A percentile compares a stretch with the other conserved stretches of the same genome.
phyloP scores from a whole-genome alignment of 306 rosid genomes.

The Sicyos baderoa region DNA sequence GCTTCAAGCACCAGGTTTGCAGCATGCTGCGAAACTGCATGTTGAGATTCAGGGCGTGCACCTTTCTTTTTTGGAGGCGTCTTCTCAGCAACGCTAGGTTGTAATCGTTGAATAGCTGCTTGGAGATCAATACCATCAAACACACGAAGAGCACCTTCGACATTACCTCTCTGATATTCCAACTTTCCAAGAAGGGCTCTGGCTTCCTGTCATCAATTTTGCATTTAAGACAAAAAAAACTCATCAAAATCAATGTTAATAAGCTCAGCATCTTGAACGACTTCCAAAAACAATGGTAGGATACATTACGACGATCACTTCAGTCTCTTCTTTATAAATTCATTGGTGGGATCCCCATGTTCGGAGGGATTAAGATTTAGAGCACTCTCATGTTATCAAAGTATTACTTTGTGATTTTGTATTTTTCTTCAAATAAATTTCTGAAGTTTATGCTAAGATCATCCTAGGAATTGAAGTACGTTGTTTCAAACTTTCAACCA shows the following conservation, averaged over 20 bases:
- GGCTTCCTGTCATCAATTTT: conserved; percentile 60
- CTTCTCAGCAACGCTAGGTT: conserved; percentile 59
- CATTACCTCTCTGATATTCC: conserved; percentile 94
- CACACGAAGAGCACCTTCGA: conserved; percentile 87
- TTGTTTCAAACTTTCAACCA: conserved; percentile 3
- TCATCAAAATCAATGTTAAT: not conserved
- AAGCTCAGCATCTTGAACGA: not conserved
- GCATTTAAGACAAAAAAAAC: too few relatives aligned
- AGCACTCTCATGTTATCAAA: not conserved
- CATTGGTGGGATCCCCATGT: conserved; percentile 1
- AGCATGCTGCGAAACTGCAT: conserved; percentile 73
- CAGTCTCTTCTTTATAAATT: not conserved
- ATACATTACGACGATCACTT: not conserved
- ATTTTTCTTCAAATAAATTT: not conserved
- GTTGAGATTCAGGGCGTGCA: conserved; percentile 46
- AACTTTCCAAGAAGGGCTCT: conserved; percentile 96
- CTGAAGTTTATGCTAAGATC: not conserved
- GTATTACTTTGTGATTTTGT: not conserved
- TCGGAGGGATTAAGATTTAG: not conserved
- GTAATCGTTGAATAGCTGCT: conserved; percentile 82
- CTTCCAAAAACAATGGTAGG: not conserved
- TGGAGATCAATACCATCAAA: conserved; percentile 92
- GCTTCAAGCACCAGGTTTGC: conserved; percentile 93
- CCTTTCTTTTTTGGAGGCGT: conserved; percentile 52
- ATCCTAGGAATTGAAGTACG: not conserved